Base-by-base conservation (phyloP, 169 alveolate species). In the Eimeria praecox region DNA sequence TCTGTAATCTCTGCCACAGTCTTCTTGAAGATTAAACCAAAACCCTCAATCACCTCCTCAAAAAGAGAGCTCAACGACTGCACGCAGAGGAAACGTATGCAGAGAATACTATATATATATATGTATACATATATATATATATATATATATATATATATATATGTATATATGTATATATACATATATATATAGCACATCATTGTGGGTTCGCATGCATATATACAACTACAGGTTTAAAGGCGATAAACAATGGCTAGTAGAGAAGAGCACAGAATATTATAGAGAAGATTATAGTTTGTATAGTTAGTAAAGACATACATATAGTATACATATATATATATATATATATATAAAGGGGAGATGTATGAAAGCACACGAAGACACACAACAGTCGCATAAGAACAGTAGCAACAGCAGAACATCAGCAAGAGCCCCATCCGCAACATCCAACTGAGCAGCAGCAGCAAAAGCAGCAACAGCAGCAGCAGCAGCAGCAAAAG, bases 1-100 rank as follows among this genome's bases (percentile, higher is more conserved):
- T 77, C 86, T 8, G 90, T 92, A 42, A 64, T 24, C 38, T 27
- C 46, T 20, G 42, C 90, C 22, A 22, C 30, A 2, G 86, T 30
- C 16, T 92, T 30, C 38, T 92, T 35, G 38, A 92, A 80, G 42
- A 62, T 80, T 2, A 12, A 66, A 2, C 77, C 88, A 20, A 92
- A 42, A 3, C 92, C 92, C 62, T 33, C 52, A 16, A 40, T 5
- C n/a, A 78, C 92, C 9, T 77, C 73, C 12, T 59, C 92, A 71
- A 92, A 92, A 14, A 92, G 27, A 35, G 87, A 66, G 77, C 92
- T 71, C 52, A 92, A 78, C 18, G 91, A 24, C 91, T 83, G 91
- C 46, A 30, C 66, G 73, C 52, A n/a, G 54, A n/a, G 54, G 24
- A 3, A 35, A 6, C 40, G n/a, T 59, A 59, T 59, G 22, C 62